phyloP scores from a whole-genome alignment of 2,329 filamentous ascomycete genomes.

The Aplosporella prunicola region DNA sequence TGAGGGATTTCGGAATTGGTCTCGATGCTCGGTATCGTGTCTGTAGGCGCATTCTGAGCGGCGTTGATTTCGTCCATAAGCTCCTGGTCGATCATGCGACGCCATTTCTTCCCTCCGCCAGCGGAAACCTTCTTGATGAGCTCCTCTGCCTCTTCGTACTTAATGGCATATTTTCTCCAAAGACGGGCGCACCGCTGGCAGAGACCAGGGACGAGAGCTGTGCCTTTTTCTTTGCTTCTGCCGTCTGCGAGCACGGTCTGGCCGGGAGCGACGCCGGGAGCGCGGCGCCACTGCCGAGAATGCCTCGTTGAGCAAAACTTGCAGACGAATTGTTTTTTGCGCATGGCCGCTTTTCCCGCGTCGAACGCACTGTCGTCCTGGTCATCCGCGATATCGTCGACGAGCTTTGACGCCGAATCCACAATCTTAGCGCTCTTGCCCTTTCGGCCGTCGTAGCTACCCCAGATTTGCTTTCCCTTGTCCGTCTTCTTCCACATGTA shows the following conservation, averaged over 20 bases:
- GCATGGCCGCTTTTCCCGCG: slow-evolving; percentile 66
- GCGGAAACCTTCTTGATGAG: slow-evolving; percentile 77
- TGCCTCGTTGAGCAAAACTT: slow-evolving; percentile 78
- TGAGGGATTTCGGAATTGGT: slow-evolving; percentile 17
- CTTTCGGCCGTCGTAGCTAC: slow-evolving; percentile 75
- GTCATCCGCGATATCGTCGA: slow-evolving; percentile 87
- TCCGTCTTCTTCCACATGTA: slow-evolving; percentile 97
- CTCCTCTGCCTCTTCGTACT: slow-evolving; percentile 91
- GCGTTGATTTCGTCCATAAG: slow-evolving; percentile 58
- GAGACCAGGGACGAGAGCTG: slow-evolving; percentile 67
- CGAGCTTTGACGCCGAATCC: slow-evolving; percentile 61
- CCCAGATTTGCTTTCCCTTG: slow-evolving; percentile 80
- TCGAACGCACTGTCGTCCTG: slow-evolving; percentile 95
- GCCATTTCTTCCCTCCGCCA: slow-evolving; percentile 72
- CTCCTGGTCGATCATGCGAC: slow-evolving; percentile 86
- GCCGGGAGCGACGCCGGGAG: slow-evolving; percentile 65
- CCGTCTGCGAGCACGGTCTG: slow-evolving; percentile 59
- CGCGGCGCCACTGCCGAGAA: slow-evolving; percentile 85
- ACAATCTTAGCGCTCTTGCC: slow-evolving; percentile 72
- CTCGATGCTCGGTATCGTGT: slow-evolving; percentile 12
- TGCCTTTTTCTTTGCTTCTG: slow-evolving; percentile 69
- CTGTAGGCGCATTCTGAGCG: slow-evolving; percentile 23
- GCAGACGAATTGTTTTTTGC: slow-evolving; percentile 80
- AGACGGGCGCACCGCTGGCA: slow-evolving; percentile 85
- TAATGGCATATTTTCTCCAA: slow-evolving; percentile 92